phyloP scores from a whole-genome alignment of 768 basidiomycete species.

The Collybia nuda region DNA sequence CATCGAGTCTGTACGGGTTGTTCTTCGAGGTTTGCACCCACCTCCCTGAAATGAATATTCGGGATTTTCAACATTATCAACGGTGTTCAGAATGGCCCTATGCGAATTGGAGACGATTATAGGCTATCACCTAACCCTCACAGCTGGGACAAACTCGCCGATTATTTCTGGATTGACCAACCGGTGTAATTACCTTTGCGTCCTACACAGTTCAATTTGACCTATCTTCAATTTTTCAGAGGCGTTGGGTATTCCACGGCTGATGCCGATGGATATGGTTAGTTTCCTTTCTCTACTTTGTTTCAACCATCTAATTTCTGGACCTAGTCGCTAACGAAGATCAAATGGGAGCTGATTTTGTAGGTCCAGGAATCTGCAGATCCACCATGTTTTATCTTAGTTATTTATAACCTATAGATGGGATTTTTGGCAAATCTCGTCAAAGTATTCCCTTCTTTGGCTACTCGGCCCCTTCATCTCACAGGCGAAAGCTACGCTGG shows the following conservation, averaged over 20 bases:
- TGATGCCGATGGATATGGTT: constrained; percentile 60
- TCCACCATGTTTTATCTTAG: constrained; percentile 2
- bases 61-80: neutral
- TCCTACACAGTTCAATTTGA: neutral
- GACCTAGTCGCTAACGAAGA: constrained; percentile 56
- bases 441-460: constrained; percentile 71
- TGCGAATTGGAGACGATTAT: constrained; percentile 53
- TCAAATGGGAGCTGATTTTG: constrained; percentile 60
- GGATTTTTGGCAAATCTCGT: constrained; percentile 72
- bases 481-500: constrained; percentile 80
- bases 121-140: constrained; percentile 48
- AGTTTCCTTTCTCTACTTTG: constrained; percentile 12
- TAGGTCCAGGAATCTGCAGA: constrained; percentile 23
- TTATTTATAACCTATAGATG: constrained; percentile 41
- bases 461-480: constrained; percentile 63
- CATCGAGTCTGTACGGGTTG: constrained; percentile 66
- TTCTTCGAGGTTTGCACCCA: constrained; percentile 56
- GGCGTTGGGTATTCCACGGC: constrained; percentile 67
- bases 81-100: constrained; percentile 61
- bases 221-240: constrained; percentile 23
- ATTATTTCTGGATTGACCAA: constrained; percentile 75
- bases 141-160: constrained; percentile 60
- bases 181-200: constrained; percentile 46
- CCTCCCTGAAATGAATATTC: neutral
- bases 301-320: constrained; percentile 1